Percentiles rank a stretch among this genome's conserved stretches.
phyloP scores from a whole-genome alignment of 2,329 filamentous ascomycete genomes.

The Acephala macrosclerotiorum region DNA sequence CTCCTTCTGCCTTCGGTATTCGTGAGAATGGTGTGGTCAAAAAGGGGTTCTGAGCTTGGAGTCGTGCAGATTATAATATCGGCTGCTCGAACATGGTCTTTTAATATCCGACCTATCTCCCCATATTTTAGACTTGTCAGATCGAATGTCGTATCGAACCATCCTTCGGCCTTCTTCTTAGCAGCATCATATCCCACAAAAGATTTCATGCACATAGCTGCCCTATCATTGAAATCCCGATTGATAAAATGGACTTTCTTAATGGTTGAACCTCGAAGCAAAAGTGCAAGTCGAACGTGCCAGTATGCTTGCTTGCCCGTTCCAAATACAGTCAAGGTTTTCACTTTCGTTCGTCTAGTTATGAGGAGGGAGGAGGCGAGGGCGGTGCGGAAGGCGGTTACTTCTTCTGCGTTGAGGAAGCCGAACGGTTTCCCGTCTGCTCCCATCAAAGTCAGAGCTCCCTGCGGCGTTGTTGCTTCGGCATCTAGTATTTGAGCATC shows the following conservation, averaged over 20 bases:
- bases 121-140: constrained; percentile 73
- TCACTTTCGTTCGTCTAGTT: constrained; percentile 70
- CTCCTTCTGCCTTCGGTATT: constrained; percentile 73
- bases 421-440: constrained; percentile 68
- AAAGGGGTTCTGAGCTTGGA: constrained; percentile 76
- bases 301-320: constrained; percentile 92
- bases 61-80: constrained; percentile 92
- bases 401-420: constrained; percentile 74
- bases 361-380: constrained; percentile 74
- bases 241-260: constrained; percentile 86
- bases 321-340: constrained; percentile 84
- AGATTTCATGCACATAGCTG: constrained; percentile 57
- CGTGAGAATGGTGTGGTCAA: constrained; percentile 76
- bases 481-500: constrained; percentile 47
- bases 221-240: constrained; percentile 68
- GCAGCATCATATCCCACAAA: constrained; percentile 53
- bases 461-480: constrained; percentile 57
- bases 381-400: constrained; percentile 84
- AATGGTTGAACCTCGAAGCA: constrained; percentile 75
- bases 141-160: constrained; percentile 71
- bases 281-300: constrained; percentile 86
- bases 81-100: constrained; percentile 73
- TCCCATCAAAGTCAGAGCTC: constrained; percentile 73
- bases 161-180: constrained; percentile 65
- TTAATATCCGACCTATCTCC: constrained; percentile 70